These are phyloP conservation scores for Neonectria sp. DNA, from an alignment of 2,329 filamentous ascomycete species.

Conservation along the genomic window DNA sequence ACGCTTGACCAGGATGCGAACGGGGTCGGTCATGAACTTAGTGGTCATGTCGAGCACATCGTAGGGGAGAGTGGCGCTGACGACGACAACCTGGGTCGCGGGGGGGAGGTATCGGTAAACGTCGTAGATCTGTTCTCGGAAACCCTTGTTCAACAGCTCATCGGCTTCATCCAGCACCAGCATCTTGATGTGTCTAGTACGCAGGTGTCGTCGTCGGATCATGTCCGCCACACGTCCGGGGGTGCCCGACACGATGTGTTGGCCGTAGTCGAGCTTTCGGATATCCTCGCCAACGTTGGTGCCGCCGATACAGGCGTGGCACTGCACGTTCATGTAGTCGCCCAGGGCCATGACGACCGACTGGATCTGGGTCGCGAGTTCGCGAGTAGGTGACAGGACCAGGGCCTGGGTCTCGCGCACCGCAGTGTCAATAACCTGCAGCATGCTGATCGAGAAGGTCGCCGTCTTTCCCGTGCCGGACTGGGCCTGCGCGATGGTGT, in stretches of 20 bases:
- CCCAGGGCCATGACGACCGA: conserved; percentile 99
- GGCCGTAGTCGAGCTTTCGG: conserved; percentile 95
- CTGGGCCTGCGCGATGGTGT: conserved; percentile 98
- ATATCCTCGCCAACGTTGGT: conserved; percentile 99
- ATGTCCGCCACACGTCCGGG: conserved; percentile 89
- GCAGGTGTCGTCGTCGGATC: conserved; percentile 71
- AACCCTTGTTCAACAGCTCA: conserved; percentile 87
- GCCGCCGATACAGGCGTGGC: conserved; percentile 97
- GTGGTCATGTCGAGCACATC: conserved; percentile 99
- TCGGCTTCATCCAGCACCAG: conserved; percentile 74
- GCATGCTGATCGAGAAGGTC: conserved; percentile 95
- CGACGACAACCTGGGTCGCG: conserved; percentile 97
- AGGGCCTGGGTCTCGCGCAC: conserved; percentile 95
- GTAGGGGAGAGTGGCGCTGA: conserved; percentile 96
- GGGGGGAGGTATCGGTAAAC: conserved; percentile 97
- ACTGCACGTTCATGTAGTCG: conserved; percentile 99
- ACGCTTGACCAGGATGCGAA: conserved; percentile 97
- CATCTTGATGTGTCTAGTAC: conserved; percentile 76
- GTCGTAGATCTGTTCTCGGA: conserved; percentile 99
- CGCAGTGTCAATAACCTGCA: conserved; percentile 95
- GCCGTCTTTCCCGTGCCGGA: conserved; percentile 98
- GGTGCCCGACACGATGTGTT: conserved; percentile 97
- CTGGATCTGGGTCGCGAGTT: conserved; percentile 98
- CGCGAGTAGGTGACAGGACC: conserved; percentile 94
- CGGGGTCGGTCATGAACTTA: conserved; percentile 99